Evolutionary conservation across 129 eudicot species (phyloP), one percentile per base, ranked within the genome.

Genomic region (Flaveria trinervia): DNA sequence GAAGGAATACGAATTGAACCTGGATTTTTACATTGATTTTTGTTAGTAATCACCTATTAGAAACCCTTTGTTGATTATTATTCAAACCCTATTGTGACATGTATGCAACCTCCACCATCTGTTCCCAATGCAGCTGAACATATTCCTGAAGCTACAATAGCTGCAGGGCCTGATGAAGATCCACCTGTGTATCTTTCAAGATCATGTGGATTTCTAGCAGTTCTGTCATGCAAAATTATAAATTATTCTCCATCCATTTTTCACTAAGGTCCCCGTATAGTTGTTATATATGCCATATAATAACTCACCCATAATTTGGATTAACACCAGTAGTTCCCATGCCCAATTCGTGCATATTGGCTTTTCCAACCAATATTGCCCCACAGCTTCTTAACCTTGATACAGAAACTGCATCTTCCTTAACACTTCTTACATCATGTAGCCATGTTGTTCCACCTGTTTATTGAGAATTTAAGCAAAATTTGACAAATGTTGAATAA

Each of bases 261-360:
- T 64, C 69, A 30, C 46, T 64, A 64, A 64, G 46, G 22, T 64
- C 13, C 3, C 6, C 5, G 7, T 64, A 64, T 64, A 62, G 16
- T 3, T 12, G 69, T 45, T 57, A 70, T 5, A 68, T 17, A 36
- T 10, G 45, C 10, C 66, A 52, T 70, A 77, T 80, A 52, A 74
- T 0, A 79, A 60, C 82, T 77, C 79, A 87, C 98, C 99, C 97
- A 77, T 94, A 78, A 79, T 94, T 94, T 16, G 99, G 90, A 86
- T 94, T 94, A 83, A 89, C 86, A 83, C 99, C 99, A 23, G 97
- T 94, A n/a, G 96, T 89, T 48, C 99, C 99, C 81, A 92, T 83
- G 68, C 99, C 99, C 70, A 94, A 62, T 86, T 94, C 99, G 89
- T 94, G 99, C 99, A 94, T 94, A 83, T 94, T 94, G 71, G 97